These are phyloP conservation scores for Malus orientalis DNA, from an alignment of 306 rosid species.

Conservation along the genomic window DNA sequence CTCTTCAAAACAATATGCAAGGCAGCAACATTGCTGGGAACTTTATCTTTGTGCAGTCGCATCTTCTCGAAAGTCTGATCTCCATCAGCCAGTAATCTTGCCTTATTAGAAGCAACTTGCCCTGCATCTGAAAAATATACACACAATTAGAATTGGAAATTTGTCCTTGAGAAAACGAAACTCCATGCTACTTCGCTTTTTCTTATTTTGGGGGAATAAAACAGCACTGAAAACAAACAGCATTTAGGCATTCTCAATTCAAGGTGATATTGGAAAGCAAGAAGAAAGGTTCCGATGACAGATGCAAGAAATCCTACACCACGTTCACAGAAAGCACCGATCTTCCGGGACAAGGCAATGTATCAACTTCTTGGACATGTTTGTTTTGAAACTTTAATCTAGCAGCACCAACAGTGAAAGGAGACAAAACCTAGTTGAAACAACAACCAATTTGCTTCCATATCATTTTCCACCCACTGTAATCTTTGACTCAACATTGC, in stretches of 20 bases:
- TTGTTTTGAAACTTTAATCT: not conserved
- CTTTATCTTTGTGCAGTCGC: conserved; percentile 54
- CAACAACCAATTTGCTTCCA: not conserved
- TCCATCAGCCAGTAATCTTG: conserved; percentile 7
- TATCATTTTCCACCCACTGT: not conserved
- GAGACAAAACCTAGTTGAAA: not conserved
- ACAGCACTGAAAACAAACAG: not conserved
- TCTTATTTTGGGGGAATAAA: not conserved
- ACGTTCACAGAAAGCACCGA: not conserved
- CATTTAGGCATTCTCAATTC: not conserved
- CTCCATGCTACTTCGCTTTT: not conserved
- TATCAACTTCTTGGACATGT: not conserved
- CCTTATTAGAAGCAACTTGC: conserved; percentile 25
- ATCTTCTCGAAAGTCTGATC: conserved; percentile 46
- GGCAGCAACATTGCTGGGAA: conserved; percentile 45
- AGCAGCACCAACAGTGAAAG: not conserved
- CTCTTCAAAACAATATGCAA: conserved; percentile 63
- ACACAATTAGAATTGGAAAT: not conserved
- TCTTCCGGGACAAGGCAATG: not conserved
- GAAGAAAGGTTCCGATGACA: not conserved
- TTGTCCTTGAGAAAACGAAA: not conserved
- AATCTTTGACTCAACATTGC: not conserved
- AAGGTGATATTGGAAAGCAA: not conserved
- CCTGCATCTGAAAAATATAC: conserved; percentile 28
- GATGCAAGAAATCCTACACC: not conserved